Percentiles rank a stretch among this genome's conserved stretches.
Evolutionary conservation across 2,329 filamentous ascomycete species (phyloP).

Genomic region (Aspergillus sp.): DNA sequence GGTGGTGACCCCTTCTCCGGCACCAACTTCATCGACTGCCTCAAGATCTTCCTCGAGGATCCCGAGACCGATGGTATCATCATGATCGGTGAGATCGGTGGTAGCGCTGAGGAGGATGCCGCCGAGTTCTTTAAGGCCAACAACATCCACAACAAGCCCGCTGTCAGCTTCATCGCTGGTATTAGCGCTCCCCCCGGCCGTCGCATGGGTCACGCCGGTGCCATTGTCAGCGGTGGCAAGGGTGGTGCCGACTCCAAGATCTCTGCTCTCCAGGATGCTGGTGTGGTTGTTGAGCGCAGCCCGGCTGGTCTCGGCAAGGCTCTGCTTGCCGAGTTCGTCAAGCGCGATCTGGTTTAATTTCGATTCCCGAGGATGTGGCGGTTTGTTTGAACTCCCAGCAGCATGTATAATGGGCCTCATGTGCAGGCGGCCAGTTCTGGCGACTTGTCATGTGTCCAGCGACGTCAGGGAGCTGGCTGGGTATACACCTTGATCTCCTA

Average conservation of each 20-base stretch:
- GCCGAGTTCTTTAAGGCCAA: constrained; percentile 91
- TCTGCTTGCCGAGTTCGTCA: constrained; percentile 91
- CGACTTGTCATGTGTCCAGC: not conserved
- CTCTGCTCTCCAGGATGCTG: constrained; percentile 83
- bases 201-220: constrained; percentile 98
- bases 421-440: not conserved
- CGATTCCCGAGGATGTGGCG: not conserved
- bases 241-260: constrained; percentile 99
- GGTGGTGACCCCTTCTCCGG: constrained; percentile 98
- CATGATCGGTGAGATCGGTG: constrained; percentile 99
- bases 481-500: not conserved
- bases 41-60: constrained; percentile 94
- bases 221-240: constrained; percentile 96
- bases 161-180: constrained; percentile 96
- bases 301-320: constrained; percentile 90
- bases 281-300: constrained; percentile 93
- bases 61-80: constrained; percentile 98
- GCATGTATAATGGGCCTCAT: not conserved
- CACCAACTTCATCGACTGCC: constrained; percentile 99
- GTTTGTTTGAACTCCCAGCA: not conserved
- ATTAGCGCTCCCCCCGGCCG: constrained; percentile 95
- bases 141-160: constrained; percentile 93
- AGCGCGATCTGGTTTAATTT: constrained; percentile 84
- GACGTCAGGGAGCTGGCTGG: not conserved
- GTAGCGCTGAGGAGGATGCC: constrained; percentile 94